Evolutionary conservation across 176 grass and related monocot species (phyloP).

Genomic region (Luzula sylvatica): DNA sequence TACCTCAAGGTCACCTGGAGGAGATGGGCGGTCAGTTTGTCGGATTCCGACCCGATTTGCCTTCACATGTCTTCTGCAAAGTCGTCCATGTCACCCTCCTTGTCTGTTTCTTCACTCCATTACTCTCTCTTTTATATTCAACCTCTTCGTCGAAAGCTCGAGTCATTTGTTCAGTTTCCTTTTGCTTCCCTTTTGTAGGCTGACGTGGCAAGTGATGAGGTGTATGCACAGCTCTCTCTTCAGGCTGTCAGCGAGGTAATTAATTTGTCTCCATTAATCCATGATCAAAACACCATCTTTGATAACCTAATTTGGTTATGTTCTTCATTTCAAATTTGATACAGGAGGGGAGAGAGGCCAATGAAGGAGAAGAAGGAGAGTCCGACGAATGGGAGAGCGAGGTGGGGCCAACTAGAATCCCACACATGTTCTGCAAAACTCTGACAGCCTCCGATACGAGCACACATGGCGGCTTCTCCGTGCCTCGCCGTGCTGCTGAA

Average conservation of each 20-base stretch:
- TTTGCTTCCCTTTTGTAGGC: slow-evolving; percentile 53
- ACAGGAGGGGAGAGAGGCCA: not conserved
- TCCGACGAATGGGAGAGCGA: slow-evolving; percentile 27
- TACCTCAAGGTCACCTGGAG: slow-evolving; percentile 68
- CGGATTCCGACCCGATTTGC: slow-evolving; percentile 8
- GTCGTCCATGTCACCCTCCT: slow-evolving; percentile 68
- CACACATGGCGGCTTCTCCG: slow-evolving; percentile 88
- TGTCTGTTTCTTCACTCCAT: slow-evolving; percentile 23
- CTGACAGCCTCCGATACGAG: slow-evolving; percentile 88
- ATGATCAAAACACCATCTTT: no score
- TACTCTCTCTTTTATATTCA: not conserved
- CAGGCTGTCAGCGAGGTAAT: slow-evolving; percentile 47
- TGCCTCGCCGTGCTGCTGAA: slow-evolving; percentile 86
- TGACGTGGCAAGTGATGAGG: slow-evolving; percentile 67
- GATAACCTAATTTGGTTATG: no score
- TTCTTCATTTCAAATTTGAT: no score
- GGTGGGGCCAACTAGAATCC: slow-evolving; percentile 34
- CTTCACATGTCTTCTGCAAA: slow-evolving; percentile 65
- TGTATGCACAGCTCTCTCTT: slow-evolving; percentile 67
- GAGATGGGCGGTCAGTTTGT: slow-evolving; percentile 24
- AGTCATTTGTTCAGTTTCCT: not conserved
- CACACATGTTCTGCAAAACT: slow-evolving; percentile 98
- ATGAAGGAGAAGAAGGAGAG: slow-evolving; percentile 16
- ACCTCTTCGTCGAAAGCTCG: slow-evolving; percentile 8
- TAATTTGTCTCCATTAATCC: not conserved